These are phyloP conservation scores for Sparassis latifolia DNA, from an alignment of 1,284 basidiomycete genomes.

Conservation along the genomic window DNA sequence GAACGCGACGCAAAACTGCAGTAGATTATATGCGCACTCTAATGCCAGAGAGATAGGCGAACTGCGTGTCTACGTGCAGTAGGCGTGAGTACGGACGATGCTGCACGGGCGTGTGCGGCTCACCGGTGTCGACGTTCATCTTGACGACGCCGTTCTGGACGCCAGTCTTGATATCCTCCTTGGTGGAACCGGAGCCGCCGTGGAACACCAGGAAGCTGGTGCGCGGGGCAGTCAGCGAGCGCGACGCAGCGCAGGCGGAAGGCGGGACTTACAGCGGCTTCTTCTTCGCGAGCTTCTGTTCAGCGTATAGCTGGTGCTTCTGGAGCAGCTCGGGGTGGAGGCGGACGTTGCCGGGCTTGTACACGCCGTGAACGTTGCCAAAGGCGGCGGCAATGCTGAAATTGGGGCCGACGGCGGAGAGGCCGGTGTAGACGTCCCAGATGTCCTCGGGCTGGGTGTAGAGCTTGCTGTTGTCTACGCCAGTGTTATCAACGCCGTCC, in stretches of 20 bases:
- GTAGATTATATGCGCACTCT: conserved; percentile 40
- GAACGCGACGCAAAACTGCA: not conserved
- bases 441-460: conserved; percentile 99
- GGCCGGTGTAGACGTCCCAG: conserved; percentile 84
- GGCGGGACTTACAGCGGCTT: conserved; percentile 70
- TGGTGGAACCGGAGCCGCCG: conserved; percentile 96
- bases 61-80: conserved; percentile 67
- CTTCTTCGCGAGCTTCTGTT: conserved; percentile 63
- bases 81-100: not conserved
- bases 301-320: conserved; percentile 86
- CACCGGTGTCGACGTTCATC: conserved; percentile 92
- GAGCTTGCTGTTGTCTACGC: conserved; percentile 88
- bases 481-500: conserved; percentile 96
- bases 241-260: not conserved
- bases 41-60: conserved; percentile 88
- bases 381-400: conserved; percentile 98
- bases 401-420: conserved; percentile 85
- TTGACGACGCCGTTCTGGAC: conserved; percentile 93
- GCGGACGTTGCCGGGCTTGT: conserved; percentile 92
- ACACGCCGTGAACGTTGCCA: conserved; percentile 95
- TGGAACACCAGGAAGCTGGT: conserved; percentile 97
- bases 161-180: conserved; percentile 93
- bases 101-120: conserved; percentile 9
- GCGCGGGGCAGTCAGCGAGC: not conserved
- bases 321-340: conserved; percentile 89